Percentiles rank a stretch among this genome's conserved stretches.
Conservation (phyloP, 2,329 filamentous ascomycete species). For the Penicillium sp. region DNA sequence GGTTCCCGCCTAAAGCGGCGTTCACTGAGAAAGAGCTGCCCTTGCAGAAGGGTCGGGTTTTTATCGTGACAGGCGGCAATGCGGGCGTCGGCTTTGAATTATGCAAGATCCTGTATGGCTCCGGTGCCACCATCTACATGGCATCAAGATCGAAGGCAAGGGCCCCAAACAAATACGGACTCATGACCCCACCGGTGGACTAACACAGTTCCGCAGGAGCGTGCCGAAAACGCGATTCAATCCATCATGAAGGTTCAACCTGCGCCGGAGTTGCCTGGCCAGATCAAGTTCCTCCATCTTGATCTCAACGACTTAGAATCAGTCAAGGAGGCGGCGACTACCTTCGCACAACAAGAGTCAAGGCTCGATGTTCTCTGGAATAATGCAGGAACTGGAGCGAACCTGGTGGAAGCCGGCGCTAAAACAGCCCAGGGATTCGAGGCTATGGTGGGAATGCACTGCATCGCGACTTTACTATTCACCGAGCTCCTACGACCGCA, state of each 20-base stretch:
- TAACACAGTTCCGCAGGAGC: constrained; percentile 29
- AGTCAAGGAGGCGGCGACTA: constrained; percentile 27
- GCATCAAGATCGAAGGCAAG: constrained; percentile 45
- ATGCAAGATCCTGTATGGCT: constrained; percentile 50
- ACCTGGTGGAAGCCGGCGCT: constrained; percentile 32
- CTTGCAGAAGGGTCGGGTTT: background rate
- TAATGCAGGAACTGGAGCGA: constrained; percentile 39
- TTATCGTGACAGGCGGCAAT: constrained; percentile 12
- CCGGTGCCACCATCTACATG: constrained; percentile 56
- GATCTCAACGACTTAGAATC: constrained; percentile 38
- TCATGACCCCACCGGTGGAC: background rate
- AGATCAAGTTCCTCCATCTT: constrained; percentile 42
- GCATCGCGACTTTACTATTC: constrained; percentile 42
- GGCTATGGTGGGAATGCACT: constrained; percentile 42
- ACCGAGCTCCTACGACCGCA: constrained; percentile 39
- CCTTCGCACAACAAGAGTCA: constrained; percentile 35
- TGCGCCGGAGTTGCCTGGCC: background rate
- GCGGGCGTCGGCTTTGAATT: constrained; percentile 10
- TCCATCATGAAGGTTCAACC: constrained; percentile 35
- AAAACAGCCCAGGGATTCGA: constrained; percentile 36
- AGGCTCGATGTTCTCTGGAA: constrained; percentile 44
- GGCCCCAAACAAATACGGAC: background rate
- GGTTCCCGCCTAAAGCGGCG: background rate
- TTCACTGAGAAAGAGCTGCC: constrained; percentile 10
- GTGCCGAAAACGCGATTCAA: constrained; percentile 47